Base-by-base conservation (phyloP, 805 yeast species). In the Lipomyces anomalus region DNA sequence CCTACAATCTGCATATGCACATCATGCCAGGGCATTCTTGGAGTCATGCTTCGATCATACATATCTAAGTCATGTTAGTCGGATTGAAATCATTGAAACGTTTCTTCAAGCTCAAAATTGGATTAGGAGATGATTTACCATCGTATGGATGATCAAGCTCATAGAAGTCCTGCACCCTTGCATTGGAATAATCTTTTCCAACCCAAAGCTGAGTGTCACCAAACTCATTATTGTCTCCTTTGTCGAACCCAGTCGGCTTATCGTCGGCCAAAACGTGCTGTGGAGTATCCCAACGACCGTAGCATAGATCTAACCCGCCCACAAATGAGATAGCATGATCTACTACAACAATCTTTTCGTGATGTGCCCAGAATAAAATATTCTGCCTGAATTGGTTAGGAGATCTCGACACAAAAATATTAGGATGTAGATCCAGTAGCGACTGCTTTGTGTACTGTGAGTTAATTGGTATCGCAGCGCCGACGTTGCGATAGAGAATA, bases 11-110 rank as follows among this genome's bases (percentile, higher is more conserved):
- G 79, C 95, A 89, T 92, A 56, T 92, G 97, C 32, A 92, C 86
- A 72, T 92, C 99, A 65, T 92, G 99, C 99, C 98, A 92, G 6
- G 98, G 98, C 99, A 92, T 92, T 57, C 99, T 76, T 2, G 98
- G 97, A 18, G 77, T 74, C 17, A 64, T 64, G 13, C 74, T 70
- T 49, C 99, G 75, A 63, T 92, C 95, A 60, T 87, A 87, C 92
- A 90, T 83, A 20, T 86, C 85, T n/a, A n/a, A n/a, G n/a, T n/a
- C n/a, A n/a, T n/a, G n/a, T n/a, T n/a, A n/a, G n/a, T n/a, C n/a
- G n/a, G n/a, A n/a, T n/a, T n/a, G n/a, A n/a, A n/a, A n/a, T n/a
- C n/a, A n/a, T n/a, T n/a, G n/a, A n/a, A n/a, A n/a, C n/a, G n/a
- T n/a, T n/a, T n/a, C n/a, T n/a, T n/a, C n/a, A n/a, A n/a, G n/a